Evolutionary conservation across 768 basidiomycete species (phyloP).

Genomic region (Crucibulum laeve): DNA sequence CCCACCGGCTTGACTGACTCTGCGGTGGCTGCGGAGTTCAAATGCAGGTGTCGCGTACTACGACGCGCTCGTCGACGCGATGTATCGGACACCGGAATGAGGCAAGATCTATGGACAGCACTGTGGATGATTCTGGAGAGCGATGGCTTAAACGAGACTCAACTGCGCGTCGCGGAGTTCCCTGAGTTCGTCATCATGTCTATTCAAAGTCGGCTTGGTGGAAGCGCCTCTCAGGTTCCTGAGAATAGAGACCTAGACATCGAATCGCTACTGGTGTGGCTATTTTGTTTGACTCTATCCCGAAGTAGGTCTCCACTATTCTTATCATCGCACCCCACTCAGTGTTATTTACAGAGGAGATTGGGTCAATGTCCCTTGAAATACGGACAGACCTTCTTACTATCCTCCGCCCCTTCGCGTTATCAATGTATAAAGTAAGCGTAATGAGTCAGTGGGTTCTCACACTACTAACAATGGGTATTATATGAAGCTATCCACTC

Average conservation of each 20-base stretch:
- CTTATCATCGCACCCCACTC: constrained; percentile 10
- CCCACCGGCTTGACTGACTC: constrained; percentile 27
- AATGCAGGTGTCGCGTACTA: constrained; percentile 41
- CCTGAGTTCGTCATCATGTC: constrained; percentile 30
- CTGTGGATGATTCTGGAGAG: constrained; percentile 62
- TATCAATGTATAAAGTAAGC: constrained; percentile 18
- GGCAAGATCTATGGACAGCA: constrained; percentile 51
- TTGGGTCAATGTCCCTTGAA: constrained; percentile 27
- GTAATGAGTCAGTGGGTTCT: constrained; percentile 16
- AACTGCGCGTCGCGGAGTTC: constrained; percentile 38
- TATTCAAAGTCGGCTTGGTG: constrained; percentile 12
- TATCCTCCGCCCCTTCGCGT: constrained; percentile 36
- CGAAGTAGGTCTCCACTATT: constrained; percentile 26
- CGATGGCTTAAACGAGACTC: constrained; percentile 39
- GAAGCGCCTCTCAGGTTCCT: constrained; percentile 4
- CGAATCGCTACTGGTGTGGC: constrained; percentile 30
- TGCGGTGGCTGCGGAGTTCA: constrained; percentile 43
- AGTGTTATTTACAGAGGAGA: constrained; percentile 21
- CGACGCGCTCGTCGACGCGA: constrained; percentile 38
- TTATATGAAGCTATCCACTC: no score
- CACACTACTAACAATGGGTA: constrained; percentile 10
- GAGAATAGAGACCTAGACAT: constrained; percentile 13
- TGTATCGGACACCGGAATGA: constrained; percentile 22
- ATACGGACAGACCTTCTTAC: constrained; percentile 36
- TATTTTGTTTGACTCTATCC: constrained; percentile 34